Evolutionary conservation across 257 asterid species (phyloP).

Genomic region (Nicotiana paniculata): DNA sequence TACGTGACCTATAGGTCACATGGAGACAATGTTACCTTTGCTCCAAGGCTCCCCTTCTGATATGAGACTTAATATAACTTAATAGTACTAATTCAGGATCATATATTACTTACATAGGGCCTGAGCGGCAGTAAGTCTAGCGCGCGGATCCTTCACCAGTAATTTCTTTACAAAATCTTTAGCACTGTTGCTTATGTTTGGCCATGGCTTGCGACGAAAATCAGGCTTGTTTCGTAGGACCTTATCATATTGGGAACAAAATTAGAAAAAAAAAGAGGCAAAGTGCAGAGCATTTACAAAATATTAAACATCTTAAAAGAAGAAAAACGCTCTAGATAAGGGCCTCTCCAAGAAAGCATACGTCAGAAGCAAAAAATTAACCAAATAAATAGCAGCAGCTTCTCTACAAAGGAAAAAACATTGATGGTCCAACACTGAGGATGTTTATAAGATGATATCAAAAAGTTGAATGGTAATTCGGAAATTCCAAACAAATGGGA

Average conservation of each 20-base stretch:
- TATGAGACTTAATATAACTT: not conserved
- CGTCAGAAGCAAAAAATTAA: not conserved
- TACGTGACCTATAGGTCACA: no score
- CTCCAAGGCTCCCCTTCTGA: not conserved
- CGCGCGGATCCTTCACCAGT: conserved; percentile 86
- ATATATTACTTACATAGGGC: conserved; percentile 65
- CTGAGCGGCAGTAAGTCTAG: conserved; percentile 98
- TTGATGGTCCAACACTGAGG: not conserved
- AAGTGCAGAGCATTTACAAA: not conserved
- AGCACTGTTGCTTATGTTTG: conserved; percentile 77
- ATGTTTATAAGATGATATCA: not conserved
- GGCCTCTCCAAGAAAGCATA: not conserved
- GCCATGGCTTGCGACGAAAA: conserved; percentile 98
- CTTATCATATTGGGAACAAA: conserved; percentile 19
- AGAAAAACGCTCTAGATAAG: not conserved
- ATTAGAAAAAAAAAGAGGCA: not conserved
- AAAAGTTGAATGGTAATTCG: not conserved
- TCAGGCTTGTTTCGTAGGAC: conserved; percentile 94
- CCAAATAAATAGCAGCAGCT: not conserved
- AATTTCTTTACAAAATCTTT: conserved; percentile 94
- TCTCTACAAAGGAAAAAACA: not conserved
- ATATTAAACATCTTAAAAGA: not conserved
- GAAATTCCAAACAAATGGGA: not conserved
- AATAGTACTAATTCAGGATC: not conserved
- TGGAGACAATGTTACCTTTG: no score